Evolutionary conservation across 768 basidiomycete genomes (phyloP), one percentile per base, ranked within the genome.

Genomic region (Tricholoma hemisulphureum): DNA sequence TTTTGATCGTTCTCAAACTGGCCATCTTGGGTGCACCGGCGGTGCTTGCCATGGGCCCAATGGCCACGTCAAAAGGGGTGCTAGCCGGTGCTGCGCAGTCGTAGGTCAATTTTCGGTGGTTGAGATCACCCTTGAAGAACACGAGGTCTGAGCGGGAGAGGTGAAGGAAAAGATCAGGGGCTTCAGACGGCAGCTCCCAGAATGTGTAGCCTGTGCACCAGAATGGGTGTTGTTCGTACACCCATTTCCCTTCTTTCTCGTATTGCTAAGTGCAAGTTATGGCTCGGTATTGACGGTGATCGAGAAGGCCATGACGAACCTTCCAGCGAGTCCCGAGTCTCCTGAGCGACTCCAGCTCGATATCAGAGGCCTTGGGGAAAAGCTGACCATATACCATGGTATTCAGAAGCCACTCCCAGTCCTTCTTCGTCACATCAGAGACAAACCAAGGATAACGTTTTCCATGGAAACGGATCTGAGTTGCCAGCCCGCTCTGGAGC

Each of bases 171-270:
- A 97, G 75, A 79, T 93, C 93, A 2, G 92, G 93, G 0, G 91
- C 91, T 71, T 94, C 91, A 58, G 79, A 78, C 61, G 87, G 88
- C 46, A 93, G 71, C 54, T 93, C 89, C 91, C 92, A 94, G 78
- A 86, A 96, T 37, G 93, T 95, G 76, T 92, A 95, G 6, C 94
- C 95, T n/a, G 93, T 92, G 71, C 92, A 94, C 92, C 92, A 94
- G 80, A 92, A 94, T 9, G 91, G 89, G 64, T 95, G 93, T 65
- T 93, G 89, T 71, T 97, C 94, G 70, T 95, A 96, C 29, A 93
- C 84, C 92, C 93, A 96, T 76, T 84, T 92, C 34, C 93, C 92
- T 68, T 96, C 88, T 68, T 83, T 88, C 73, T 93, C 93, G 69
- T 97, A 97, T 85, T 93, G 82, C 89, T 91, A 39, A 54, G 26